Evolutionary conservation across 2,329 filamentous ascomycete species (phyloP).

Genomic region (Fusarium nygamai): DNA sequence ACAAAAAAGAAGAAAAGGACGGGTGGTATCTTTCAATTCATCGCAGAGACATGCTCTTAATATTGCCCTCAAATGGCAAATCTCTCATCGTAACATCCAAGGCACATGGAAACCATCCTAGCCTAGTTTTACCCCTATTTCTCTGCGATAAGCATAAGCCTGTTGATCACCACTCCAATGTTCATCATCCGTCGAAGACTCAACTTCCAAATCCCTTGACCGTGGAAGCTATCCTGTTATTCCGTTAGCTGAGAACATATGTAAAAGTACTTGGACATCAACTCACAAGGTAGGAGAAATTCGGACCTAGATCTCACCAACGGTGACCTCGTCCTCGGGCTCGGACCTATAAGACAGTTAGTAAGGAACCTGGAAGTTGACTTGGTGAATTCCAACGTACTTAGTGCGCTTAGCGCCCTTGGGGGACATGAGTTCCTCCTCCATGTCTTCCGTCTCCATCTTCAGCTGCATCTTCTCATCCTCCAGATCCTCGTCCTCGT

Average conservation of each 20-base stretch:
- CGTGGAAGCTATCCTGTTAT: background rate
- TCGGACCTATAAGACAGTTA: conserved; percentile 30
- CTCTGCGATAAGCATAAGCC: conserved; percentile 16
- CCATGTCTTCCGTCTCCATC: conserved; percentile 33
- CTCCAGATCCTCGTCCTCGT: conserved; percentile 41
- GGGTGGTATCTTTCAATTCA: conserved; percentile 12
- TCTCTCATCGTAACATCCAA: conserved; percentile 8
- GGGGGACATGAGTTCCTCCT: conserved; percentile 5
- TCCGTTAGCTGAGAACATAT: background rate
- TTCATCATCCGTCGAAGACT: background rate
- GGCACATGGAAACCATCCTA: conserved; percentile 19
- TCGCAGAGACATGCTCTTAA: conserved; percentile 24
- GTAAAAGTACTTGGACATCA: background rate
- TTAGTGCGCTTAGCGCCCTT: conserved; percentile 42
- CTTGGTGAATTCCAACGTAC: conserved; percentile 8
- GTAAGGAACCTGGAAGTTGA: background rate
- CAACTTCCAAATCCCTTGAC: background rate
- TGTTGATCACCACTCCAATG: background rate
- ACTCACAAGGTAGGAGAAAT: background rate
- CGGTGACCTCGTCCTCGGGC: conserved; percentile 7
- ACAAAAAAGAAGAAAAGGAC: no score
- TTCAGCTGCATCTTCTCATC: conserved; percentile 43
- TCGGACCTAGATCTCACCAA: conserved; percentile 13
- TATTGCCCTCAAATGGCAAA: conserved; percentile 27
- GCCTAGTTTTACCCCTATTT: conserved; percentile 11